Evolutionary conservation across 2,329 filamentous ascomycete genomes (phyloP).

Genomic region (Cyphellophora europaea): DNA sequence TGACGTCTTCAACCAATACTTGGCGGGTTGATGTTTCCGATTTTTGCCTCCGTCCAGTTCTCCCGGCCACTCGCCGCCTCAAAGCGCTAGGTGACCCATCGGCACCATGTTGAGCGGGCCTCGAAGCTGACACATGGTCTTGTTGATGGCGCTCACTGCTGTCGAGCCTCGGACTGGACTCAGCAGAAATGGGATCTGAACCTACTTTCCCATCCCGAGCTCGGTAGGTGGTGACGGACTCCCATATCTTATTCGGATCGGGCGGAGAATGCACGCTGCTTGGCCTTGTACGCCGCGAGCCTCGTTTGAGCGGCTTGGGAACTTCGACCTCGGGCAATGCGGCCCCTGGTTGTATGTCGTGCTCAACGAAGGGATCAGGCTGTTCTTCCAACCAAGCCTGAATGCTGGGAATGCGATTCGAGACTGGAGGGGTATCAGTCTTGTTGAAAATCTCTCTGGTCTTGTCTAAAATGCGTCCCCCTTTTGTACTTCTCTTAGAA

Average conservation of each 20-base stretch:
- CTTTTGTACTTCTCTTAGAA: slow-evolving; percentile 22
- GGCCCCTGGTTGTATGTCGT: slow-evolving; percentile 9
- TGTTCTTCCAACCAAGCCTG: slow-evolving; percentile 54
- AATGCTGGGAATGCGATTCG: slow-evolving; percentile 43
- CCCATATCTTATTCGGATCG: slow-evolving; percentile 20
- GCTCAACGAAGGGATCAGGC: slow-evolving; percentile 46
- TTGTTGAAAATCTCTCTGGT: slow-evolving; percentile 37
- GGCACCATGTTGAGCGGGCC: too few relatives aligned
- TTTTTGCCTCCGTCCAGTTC: slow-evolving; percentile 6
- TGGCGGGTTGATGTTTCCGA: too few relatives aligned
- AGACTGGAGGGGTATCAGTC: slow-evolving; percentile 27
- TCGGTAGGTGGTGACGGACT: slow-evolving; percentile 8
- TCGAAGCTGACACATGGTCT: too few relatives aligned
- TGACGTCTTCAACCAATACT: too few relatives aligned
- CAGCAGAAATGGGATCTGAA: too few relatives aligned
- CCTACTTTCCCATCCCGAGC: too few relatives aligned
- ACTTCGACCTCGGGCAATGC: slow-evolving; percentile 24
- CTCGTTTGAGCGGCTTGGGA: slow-evolving; percentile 31
- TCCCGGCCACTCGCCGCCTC: slow-evolving; percentile 19
- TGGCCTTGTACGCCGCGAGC: slow-evolving; percentile 24
- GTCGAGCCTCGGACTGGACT: too few relatives aligned
- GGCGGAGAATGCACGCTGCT: slow-evolving; percentile 14
- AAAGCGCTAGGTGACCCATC: slow-evolving; percentile 16
- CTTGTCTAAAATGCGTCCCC: slow-evolving; percentile 33
- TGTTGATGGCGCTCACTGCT: too few relatives aligned